Conservation (phyloP, 805 yeast genomes). For the Barnettozyma populi region DNA sequence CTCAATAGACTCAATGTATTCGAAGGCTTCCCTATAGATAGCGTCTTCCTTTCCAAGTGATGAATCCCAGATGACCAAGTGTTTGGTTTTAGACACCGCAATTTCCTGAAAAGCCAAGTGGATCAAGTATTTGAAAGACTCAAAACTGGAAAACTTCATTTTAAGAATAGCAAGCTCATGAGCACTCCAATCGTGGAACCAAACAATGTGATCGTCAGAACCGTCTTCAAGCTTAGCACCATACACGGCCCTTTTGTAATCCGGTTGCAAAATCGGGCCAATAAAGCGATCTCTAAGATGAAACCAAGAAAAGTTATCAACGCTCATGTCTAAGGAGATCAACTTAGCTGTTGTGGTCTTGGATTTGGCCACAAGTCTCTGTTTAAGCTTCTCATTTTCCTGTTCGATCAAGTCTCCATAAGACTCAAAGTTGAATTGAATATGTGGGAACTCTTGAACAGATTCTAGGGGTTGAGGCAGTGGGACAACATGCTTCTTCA, state of each 20-base stretch:
- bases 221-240: slow-evolving; percentile 26
- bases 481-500: slow-evolving; percentile 28
- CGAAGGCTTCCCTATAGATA: slow-evolving; percentile 4
- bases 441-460: slow-evolving; percentile 14
- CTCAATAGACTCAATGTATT: slow-evolving; percentile 7
- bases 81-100: slow-evolving; percentile 20
- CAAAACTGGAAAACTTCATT: slow-evolving; percentile 13
- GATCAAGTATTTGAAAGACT: slow-evolving; percentile 25
- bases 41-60: slow-evolving; percentile 18
- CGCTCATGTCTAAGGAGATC: slow-evolving; percentile 32
- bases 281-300: slow-evolving; percentile 33
- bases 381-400: slow-evolving; percentile 22
- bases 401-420: slow-evolving; percentile 27
- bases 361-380: slow-evolving; percentile 16
- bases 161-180: slow-evolving; percentile 24
- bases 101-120: slow-evolving; percentile 33
- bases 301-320: slow-evolving; percentile 38
- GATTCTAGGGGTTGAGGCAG: background rate
- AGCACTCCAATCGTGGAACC: slow-evolving; percentile 41
- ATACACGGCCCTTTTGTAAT: slow-evolving; percentile 16
- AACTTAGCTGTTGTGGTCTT: slow-evolving; percentile 18
- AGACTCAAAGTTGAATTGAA: slow-evolving; percentile 26
- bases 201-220: slow-evolving; percentile 32
- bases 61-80: slow-evolving; percentile 36
- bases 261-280: slow-evolving; percentile 24